Evolutionary conservation across 1,139 yeast genomes (phyloP).

Genomic region (Saccharomyces hybrid): DNA sequence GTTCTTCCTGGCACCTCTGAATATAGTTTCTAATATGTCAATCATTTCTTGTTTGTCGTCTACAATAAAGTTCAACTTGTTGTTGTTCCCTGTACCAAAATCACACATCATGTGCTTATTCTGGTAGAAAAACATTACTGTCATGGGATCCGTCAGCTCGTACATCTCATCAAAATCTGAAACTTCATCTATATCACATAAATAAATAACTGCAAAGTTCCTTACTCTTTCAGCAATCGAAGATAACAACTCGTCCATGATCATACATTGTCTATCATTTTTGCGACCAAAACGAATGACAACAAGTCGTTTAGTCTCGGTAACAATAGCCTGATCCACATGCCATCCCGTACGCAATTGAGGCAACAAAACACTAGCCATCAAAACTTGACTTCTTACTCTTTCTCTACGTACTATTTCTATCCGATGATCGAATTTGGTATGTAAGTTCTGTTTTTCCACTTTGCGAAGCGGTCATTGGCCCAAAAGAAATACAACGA

Average conservation of each 20-base stretch:
- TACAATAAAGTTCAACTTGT: conserved; percentile 75
- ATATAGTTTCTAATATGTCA: conserved; percentile 83
- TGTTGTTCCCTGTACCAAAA: conserved; percentile 96
- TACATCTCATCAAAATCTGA: conserved; percentile 92
- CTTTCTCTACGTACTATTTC: neutral
- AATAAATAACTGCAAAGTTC: conserved; percentile 80
- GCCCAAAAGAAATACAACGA: neutral
- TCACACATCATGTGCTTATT: conserved; percentile 98
- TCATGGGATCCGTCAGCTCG: conserved; percentile 77
- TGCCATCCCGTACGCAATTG: conserved; percentile 89
- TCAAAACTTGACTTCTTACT: conserved; percentile 21
- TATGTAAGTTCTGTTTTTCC: neutral
- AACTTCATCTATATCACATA: conserved; percentile 83
- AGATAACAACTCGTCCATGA: conserved; percentile 80
- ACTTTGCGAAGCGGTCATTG: neutral
- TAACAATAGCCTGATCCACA: conserved; percentile 87
- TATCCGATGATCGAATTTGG: neutral
- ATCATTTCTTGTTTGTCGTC: conserved; percentile 83
- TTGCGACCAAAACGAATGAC: conserved; percentile 85
- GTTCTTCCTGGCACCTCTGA: conserved; percentile 87
- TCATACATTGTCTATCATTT: conserved; percentile 66
- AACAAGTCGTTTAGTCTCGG: conserved; percentile 82
- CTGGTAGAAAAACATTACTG: conserved; percentile 86
- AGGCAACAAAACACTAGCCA: conserved; percentile 86
- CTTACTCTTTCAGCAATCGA: conserved; percentile 75